Base-by-base conservation (phyloP, 306 rosid species). In the Cicer yamashitae region DNA sequence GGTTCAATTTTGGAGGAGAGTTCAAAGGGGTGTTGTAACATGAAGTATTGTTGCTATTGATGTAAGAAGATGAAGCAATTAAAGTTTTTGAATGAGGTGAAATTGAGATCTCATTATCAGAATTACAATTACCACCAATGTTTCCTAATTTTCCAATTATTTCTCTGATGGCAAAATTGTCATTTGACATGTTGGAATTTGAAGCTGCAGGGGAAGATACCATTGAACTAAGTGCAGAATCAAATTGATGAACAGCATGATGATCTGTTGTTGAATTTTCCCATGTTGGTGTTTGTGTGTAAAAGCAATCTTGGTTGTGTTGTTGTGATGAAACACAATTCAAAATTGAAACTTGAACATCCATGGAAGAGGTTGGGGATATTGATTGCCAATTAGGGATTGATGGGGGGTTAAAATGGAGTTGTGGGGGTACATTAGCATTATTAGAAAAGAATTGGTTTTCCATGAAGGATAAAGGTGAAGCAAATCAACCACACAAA, bases 131-230 rank as follows among this genome's bases (percentile, higher is more conserved):
- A 20, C 89, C 92, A 67, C 89, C 92, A 67, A 87, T 88, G 73
- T 66, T 87, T 22, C 90, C 96, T 50, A 91, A 82, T 75, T 87
- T 89, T 0, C 98, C 97, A 4, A 90, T 89, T 57, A 90, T 50
- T 45, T 91, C 96, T 14, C 91, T 78, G 63, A 94, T 86, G 43
- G 80, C 87, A 44, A 87, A 85, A 67, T 88, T 85, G 1, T 89
- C 93, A 39, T 65, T 83, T 10, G 90, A 79, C 45, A 86, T 47
- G 78, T 86, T 91, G 57, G 91, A 83, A 74, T 89, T 88, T 4
- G 96, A 91, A 0, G 93, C 96, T 7, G 82, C 93, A 0, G 97
- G 97, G 0, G 98, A 93, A 6, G 96, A 87, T 7, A 82, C 98
- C 86, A 91, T 87, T 6, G 98, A 89, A 30, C 91, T 88, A 12